Evolutionary conservation across 1,139 yeast genomes (phyloP).

Genomic region (Protomyces macrosporus): DNA sequence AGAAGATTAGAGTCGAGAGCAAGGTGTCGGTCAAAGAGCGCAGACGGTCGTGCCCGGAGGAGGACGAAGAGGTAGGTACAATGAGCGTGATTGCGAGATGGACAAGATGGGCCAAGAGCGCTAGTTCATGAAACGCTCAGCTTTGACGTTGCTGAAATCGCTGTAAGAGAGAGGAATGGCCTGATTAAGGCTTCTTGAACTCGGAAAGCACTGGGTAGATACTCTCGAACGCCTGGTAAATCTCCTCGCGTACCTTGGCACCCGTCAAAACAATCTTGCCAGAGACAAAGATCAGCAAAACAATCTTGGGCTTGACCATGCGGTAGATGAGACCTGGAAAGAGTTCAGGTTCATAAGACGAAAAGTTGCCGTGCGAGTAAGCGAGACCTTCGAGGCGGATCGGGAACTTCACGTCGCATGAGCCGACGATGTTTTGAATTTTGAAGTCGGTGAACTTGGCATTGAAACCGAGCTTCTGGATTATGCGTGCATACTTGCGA

Average conservation of each 20-base stretch:
- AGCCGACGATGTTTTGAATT: slow-evolving; percentile 97
- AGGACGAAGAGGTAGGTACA: too few species aligned
- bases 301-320: slow-evolving; percentile 99
- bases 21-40: too few species aligned
- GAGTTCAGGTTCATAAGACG: slow-evolving; percentile 88
- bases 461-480: slow-evolving; percentile 94
- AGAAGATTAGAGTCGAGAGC: too few species aligned
- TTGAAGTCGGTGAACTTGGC: slow-evolving; percentile 90
- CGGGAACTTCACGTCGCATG: slow-evolving; percentile 93
- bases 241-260: slow-evolving; percentile 98
- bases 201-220: slow-evolving; percentile 97
- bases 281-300: slow-evolving; percentile 86
- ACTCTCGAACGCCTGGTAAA: slow-evolving; percentile 92
- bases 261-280: slow-evolving; percentile 98
- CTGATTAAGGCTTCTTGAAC: slow-evolving; percentile 59
- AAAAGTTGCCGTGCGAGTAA: slow-evolving; percentile 97
- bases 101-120: background rate
- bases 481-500: slow-evolving; percentile 94
- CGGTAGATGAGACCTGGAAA: slow-evolving; percentile 98
- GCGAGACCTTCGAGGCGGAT: slow-evolving; percentile 96
- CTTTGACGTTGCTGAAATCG: too few species aligned
- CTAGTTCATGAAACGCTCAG: background rate
- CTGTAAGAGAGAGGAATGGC: too few species aligned
- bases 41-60: too few species aligned
- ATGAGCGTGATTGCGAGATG: background rate